Percentiles rank a stretch among this genome's conserved stretches.
Conservation (phyloP, 805 yeast genomes). For the Cyberlindnera amylophila region DNA sequence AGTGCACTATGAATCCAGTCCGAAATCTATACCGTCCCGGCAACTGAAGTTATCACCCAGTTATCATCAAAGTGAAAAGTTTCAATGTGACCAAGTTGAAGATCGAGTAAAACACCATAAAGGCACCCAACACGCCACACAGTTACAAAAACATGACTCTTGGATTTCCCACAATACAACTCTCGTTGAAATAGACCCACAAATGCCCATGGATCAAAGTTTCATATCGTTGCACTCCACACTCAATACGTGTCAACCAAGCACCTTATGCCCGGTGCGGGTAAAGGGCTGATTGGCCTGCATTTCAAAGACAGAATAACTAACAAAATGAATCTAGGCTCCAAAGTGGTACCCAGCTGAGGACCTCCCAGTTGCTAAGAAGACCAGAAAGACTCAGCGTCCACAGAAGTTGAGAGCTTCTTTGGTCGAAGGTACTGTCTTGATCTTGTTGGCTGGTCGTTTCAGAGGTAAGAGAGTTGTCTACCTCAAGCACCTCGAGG, state of each 20-base stretch:
- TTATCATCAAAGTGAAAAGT: conserved; percentile 11
- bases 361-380: conserved; percentile 83
- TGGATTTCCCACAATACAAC: too few relatives aligned
- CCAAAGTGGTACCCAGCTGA: conserved; percentile 95
- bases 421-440: conserved; percentile 95
- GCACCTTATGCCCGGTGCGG: too few relatives aligned
- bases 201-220: too few relatives aligned
- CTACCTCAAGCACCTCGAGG: conserved; percentile 93
- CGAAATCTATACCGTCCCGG: neutral
- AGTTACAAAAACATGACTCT: neutral
- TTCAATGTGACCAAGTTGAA: conserved; percentile 4
- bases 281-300: too few relatives aligned
- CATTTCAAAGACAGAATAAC: conserved; percentile 3
- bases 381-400: conserved; percentile 85
- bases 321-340: conserved; percentile 36
- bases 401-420: conserved; percentile 96
- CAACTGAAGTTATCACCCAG: conserved; percentile 1
- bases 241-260: neutral
- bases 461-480: conserved; percentile 99
- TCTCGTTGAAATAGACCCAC: too few relatives aligned
- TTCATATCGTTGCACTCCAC: conserved; percentile 6
- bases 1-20: conserved; percentile 2
- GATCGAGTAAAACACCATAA: neutral
- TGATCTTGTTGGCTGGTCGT: conserved; percentile 97
- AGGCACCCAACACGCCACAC: neutral